Evolutionary conservation across 257 asterid species (phyloP).

Genomic region (Voacanga thouarsii): DNA sequence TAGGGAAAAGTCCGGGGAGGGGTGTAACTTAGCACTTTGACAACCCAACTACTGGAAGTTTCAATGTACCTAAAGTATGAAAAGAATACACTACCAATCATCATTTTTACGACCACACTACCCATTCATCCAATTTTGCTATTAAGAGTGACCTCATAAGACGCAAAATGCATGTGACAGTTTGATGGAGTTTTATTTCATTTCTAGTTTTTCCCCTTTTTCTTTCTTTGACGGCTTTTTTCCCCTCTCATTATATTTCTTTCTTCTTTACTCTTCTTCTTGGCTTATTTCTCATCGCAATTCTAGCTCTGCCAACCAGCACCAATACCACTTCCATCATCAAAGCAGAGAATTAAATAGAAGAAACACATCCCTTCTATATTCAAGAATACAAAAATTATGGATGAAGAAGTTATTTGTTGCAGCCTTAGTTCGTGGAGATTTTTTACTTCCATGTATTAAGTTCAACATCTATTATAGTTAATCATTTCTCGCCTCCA

Average conservation of each 20-base stretch:
- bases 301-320: neutral
- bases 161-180: neutral
- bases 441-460: neutral
- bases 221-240: neutral
- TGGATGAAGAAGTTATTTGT: neutral
- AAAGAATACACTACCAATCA: too few relatives aligned
- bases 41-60: neutral
- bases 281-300: neutral
- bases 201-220: neutral
- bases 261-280: neutral
- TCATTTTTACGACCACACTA: too few relatives aligned
- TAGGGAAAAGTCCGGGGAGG: too few relatives aligned
- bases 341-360: neutral
- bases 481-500: neutral
- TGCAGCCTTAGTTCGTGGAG: neutral
- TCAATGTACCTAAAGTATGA: too few relatives aligned
- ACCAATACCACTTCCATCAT: neutral
- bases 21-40: too few relatives aligned
- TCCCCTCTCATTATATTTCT: neutral
- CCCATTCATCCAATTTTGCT: neutral
- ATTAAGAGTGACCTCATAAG: neutral
- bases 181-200: neutral
- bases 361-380: neutral
- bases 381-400: neutral
- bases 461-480: neutral